These are phyloP conservation scores for Austroboletus novae-zelandiae DNA, from an alignment of 1,284 basidiomycete genomes.

Conservation along the genomic window DNA sequence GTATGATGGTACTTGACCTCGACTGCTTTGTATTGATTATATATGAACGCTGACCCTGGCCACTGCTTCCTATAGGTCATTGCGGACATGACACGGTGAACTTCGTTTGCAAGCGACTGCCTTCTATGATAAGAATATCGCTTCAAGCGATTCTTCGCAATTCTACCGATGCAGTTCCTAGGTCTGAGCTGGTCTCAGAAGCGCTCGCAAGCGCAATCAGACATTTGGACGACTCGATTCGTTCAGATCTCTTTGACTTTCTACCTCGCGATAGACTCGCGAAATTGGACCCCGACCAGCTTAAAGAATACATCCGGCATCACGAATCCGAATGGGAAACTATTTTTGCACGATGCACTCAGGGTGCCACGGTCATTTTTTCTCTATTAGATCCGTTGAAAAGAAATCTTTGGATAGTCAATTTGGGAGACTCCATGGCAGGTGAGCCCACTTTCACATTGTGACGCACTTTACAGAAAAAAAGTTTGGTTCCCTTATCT, in stretches of 20 bases:
- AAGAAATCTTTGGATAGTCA: constrained; percentile 61
- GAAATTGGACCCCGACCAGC: constrained; percentile 22
- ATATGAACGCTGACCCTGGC: constrained; percentile 10
- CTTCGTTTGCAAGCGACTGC: constrained; percentile 44
- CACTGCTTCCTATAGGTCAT: constrained; percentile 44
- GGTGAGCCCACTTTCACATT: constrained; percentile 35
- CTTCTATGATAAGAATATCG: constrained; percentile 42
- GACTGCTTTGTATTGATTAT: background rate
- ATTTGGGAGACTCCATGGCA: constrained; percentile 64
- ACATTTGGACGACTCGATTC: constrained; percentile 43
- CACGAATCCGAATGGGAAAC: constrained; percentile 27
- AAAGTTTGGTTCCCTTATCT: constrained; percentile 11
- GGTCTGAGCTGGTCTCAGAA: constrained; percentile 41
- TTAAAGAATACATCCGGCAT: constrained; percentile 26
- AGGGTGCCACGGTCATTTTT: constrained; percentile 61
- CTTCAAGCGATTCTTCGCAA: constrained; percentile 41
- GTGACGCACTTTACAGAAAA: background rate
- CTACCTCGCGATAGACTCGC: constrained; percentile 39
- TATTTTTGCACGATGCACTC: constrained; percentile 47
- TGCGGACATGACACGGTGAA: constrained; percentile 60
- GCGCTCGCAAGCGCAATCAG: constrained; percentile 41
- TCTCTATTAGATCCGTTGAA: constrained; percentile 51
- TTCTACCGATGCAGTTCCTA: constrained; percentile 25
- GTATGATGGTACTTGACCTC: constrained; percentile 50
- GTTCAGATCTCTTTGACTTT: constrained; percentile 43